Evolutionary conservation across 768 basidiomycete genomes (phyloP).

Genomic region (Leccinum rimulosum): DNA sequence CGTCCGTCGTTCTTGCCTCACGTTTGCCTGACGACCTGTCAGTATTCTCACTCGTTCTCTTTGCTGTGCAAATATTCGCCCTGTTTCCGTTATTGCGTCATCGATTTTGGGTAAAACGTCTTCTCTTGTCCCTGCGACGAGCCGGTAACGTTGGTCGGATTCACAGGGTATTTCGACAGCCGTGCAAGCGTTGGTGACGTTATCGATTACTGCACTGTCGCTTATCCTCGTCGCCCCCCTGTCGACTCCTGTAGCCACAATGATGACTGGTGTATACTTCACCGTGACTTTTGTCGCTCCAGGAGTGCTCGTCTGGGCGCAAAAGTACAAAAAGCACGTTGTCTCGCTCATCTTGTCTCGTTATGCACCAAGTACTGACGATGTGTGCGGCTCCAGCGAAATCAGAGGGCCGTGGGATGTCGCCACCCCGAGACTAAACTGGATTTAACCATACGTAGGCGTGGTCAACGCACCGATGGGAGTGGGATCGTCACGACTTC

Average conservation of each 20-base stretch:
- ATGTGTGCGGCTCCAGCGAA: constrained; percentile 51
- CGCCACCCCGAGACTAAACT: constrained; percentile 70
- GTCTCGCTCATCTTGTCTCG: constrained; percentile 5
- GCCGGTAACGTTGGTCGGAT: constrained; percentile 12
- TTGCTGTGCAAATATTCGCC: constrained; percentile 82
- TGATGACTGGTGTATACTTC: constrained; percentile 49
- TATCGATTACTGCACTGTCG: constrained; percentile 47
- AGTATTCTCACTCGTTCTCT: constrained; percentile 86
- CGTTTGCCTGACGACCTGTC: constrained; percentile 78
- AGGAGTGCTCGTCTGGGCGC: constrained; percentile 76
- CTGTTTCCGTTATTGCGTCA: constrained; percentile 77
- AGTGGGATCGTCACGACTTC: constrained; percentile 30
- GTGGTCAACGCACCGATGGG: constrained; percentile 28
- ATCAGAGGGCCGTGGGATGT: constrained; percentile 91
- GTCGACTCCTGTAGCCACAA: constrained; percentile 51
- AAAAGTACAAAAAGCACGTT: constrained; percentile 82
- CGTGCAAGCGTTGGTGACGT: constrained; percentile 54
- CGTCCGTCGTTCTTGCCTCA: constrained; percentile 90
- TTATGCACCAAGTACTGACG: constrained; percentile 13
- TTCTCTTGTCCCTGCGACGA: constrained; percentile 10
- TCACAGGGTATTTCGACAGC: constrained; percentile 46
- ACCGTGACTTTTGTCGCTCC: constrained; percentile 74
- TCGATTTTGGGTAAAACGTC: constrained; percentile 57
- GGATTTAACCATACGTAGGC: constrained; percentile 23
- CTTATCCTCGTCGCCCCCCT: constrained; percentile 51